Percentiles rank a stretch among this genome's conserved stretches.
Evolutionary conservation across 768 basidiomycete species (phyloP).

Genomic region (Paxillus rubicundulus): DNA sequence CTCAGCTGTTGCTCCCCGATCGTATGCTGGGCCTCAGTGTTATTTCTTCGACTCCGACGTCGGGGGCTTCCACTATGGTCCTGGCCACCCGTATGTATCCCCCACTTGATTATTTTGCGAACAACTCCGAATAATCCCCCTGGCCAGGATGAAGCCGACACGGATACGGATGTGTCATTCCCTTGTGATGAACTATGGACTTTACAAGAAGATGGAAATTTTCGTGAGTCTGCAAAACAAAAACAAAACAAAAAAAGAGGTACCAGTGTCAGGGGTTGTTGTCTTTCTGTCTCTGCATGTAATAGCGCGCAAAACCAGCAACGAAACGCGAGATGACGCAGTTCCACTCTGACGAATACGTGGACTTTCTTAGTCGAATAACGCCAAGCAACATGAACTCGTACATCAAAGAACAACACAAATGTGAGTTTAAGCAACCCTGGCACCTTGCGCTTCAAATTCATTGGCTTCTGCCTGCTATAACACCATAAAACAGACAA

Average conservation of each 20-base stretch:
- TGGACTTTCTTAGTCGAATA: slow-evolving; percentile 92
- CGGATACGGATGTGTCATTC: slow-evolving; percentile 99
- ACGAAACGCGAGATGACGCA: slow-evolving; percentile 99
- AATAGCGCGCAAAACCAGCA: slow-evolving; percentile 95
- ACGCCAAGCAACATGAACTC: slow-evolving; percentile 94
- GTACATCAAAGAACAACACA: slow-evolving; percentile 92
- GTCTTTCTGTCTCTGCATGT: background rate
- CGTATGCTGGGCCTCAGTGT: slow-evolving; percentile 51
- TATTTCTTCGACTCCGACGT: slow-evolving; percentile 99
- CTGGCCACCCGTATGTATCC: slow-evolving; percentile 78
- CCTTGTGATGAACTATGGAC: slow-evolving; percentile 98
- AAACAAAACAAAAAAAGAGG: background rate
- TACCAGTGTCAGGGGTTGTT: slow-evolving; percentile 1
- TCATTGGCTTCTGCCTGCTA: background rate
- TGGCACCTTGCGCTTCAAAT: background rate
- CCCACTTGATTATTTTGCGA: background rate
- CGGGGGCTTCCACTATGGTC: slow-evolving; percentile 99
- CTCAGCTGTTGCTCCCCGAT: slow-evolving; percentile 1
- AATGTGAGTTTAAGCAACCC: slow-evolving; percentile 55
- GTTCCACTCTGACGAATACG: slow-evolving; percentile 99
- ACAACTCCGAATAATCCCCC: background rate
- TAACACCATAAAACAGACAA: slow-evolving; percentile 58
- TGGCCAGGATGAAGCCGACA: slow-evolving; percentile 88
- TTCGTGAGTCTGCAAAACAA: slow-evolving; percentile 71
- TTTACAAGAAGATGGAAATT: slow-evolving; percentile 99